Conservation (phyloP, 768 basidiomycete species). For the Suillus alpinus region DNA sequence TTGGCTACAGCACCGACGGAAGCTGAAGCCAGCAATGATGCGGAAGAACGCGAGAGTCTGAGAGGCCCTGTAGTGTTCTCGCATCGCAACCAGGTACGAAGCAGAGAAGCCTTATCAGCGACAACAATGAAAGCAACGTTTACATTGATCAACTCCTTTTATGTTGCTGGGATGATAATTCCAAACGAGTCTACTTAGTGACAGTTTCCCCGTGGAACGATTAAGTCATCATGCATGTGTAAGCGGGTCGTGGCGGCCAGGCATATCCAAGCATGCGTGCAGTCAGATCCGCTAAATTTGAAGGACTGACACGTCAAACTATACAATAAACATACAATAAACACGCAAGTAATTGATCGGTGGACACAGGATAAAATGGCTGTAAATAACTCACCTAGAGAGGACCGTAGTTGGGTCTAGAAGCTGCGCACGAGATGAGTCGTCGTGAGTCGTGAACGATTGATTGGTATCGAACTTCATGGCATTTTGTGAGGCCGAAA, state of each 20-base stretch:
- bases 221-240: not conserved
- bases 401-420: not conserved
- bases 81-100: not conserved
- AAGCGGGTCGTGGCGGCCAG: not conserved
- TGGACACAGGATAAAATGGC: not conserved
- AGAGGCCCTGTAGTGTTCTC: not conserved
- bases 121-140: not conserved
- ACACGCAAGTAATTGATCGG: not conserved
- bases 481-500: no score
- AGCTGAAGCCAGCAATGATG: not conserved
- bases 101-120: not conserved
- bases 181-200: not conserved
- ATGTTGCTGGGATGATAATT: not conserved
- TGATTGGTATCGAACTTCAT: not conserved
- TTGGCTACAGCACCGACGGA: not conserved
- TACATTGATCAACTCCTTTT: not conserved
- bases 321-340: not conserved
- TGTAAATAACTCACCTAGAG: not conserved
- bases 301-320: not conserved
- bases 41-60: not conserved
- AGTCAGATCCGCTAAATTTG: not conserved
- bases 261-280: not conserved
- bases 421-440: not conserved
- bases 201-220: not conserved
- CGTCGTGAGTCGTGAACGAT: no score